Conservation (phyloP, 2,329 filamentous ascomycete genomes). For the Leptosphaerulina australis region DNA sequence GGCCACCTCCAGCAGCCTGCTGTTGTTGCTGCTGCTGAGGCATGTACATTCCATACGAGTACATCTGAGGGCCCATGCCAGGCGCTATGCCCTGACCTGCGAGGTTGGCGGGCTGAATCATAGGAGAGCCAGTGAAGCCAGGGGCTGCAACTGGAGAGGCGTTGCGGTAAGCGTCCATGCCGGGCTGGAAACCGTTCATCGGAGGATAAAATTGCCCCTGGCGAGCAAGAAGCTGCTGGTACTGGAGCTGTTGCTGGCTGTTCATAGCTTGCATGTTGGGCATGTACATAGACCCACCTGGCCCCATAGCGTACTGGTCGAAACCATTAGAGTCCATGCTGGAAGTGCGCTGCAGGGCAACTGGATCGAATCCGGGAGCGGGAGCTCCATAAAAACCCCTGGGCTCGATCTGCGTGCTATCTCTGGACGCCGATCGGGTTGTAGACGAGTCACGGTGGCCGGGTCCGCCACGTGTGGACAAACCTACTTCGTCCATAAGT, state of each 20-base stretch:
- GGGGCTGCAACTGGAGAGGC: slow-evolving; percentile 50
- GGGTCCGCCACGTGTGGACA: slow-evolving; percentile 65
- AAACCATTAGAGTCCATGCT: slow-evolving; percentile 58
- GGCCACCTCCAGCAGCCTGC: slow-evolving; percentile 53
- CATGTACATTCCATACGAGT: slow-evolving; percentile 61
- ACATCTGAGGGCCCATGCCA: slow-evolving; percentile 46
- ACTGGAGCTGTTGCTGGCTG: slow-evolving; percentile 59
- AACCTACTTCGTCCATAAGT: slow-evolving; percentile 95
- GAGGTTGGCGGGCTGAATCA: slow-evolving; percentile 57
- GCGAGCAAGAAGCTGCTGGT: slow-evolving; percentile 62
- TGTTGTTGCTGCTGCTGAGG: slow-evolving; percentile 51
- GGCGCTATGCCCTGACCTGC: slow-evolving; percentile 46
- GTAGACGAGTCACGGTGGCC: slow-evolving; percentile 45
- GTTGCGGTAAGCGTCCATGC: slow-evolving; percentile 53
- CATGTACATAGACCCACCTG: slow-evolving; percentile 43
- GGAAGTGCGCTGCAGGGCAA: slow-evolving; percentile 53
- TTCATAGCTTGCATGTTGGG: slow-evolving; percentile 50
- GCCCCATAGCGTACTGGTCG: slow-evolving; percentile 52
- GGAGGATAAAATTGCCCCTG: slow-evolving; percentile 55
- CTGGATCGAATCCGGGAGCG: slow-evolving; percentile 49
- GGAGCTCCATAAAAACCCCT: slow-evolving; percentile 48
- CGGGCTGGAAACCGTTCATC: slow-evolving; percentile 52
- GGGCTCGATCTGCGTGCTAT: slow-evolving; percentile 41
- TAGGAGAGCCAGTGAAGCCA: slow-evolving; percentile 50
- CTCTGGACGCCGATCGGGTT: slow-evolving; percentile 48